phyloP scores from a whole-genome alignment of 768 basidiomycete genomes.

The Collybia mongolica region DNA sequence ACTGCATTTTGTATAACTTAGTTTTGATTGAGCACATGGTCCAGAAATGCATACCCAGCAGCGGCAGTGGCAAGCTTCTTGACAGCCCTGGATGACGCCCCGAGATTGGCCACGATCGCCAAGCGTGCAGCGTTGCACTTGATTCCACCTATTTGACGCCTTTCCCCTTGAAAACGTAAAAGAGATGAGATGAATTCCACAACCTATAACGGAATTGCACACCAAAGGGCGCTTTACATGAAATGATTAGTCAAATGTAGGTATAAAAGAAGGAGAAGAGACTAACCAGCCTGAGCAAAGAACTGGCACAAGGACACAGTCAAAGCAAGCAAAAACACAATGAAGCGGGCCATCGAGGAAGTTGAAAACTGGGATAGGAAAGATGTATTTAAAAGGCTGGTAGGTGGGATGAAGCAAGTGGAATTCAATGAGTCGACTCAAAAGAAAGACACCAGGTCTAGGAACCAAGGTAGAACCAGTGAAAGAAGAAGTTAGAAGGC shows the following conservation, averaged over 20 bases:
- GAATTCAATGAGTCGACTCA: no score
- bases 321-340: constrained; percentile 7
- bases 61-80: constrained; percentile 11
- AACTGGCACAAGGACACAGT: constrained; percentile 8
- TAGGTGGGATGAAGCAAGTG: no score
- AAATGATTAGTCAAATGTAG: background rate
- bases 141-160: constrained; percentile 14
- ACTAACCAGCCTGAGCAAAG: constrained; percentile 10
- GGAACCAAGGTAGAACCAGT: no score
- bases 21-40: background rate
- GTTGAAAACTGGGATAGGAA: no score
- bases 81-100: constrained; percentile 10
- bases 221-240: constrained; percentile 2
- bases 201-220: background rate
- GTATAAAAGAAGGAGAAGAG: background rate
- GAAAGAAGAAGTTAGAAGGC: no score
- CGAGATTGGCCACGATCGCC: constrained; percentile 13
- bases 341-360: background rate
- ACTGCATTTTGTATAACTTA: constrained; percentile 7
- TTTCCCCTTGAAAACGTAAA: constrained; percentile 3
- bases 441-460: no score
- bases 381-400: no score
- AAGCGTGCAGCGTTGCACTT: constrained; percentile 15
- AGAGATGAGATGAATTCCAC: background rate
- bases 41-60: constrained; percentile 9